These are phyloP conservation scores for Ogataea thermomethanolica DNA, from an alignment of 805 yeast species.

Conservation along the genomic window DNA sequence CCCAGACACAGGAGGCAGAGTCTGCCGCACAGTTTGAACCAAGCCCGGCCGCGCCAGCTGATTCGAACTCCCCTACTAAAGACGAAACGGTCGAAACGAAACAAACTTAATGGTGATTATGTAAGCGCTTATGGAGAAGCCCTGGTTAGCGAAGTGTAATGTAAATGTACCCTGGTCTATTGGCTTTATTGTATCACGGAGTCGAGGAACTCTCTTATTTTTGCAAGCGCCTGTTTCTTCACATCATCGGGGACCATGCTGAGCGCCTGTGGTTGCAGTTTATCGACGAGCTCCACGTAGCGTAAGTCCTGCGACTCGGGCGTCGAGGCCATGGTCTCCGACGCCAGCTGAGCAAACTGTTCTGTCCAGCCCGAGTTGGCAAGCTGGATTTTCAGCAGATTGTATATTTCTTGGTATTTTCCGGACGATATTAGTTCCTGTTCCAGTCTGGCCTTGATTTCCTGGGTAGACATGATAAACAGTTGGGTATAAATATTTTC, in stretches of 20 bases:
- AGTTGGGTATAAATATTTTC: constrained; percentile 1
- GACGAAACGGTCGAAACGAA: not conserved
- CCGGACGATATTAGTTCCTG: constrained; percentile 72
- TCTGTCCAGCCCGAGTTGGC: constrained; percentile 87
- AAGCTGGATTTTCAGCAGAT: constrained; percentile 57
- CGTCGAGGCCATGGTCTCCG: constrained; percentile 35
- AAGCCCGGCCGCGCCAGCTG: too few species aligned
- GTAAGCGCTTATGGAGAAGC: too few species aligned
- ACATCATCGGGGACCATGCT: constrained; percentile 66
- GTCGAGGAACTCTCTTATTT: constrained; percentile 58
- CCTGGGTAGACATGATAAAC: constrained; percentile 17
- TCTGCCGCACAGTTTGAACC: not conserved
- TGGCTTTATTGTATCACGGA: constrained; percentile 36
- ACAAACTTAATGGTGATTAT: not conserved
- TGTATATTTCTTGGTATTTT: constrained; percentile 72
- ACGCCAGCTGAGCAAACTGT: constrained; percentile 58
- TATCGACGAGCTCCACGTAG: constrained; percentile 48
- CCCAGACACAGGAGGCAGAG: not conserved
- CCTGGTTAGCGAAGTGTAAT: too few species aligned
- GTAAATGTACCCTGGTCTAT: too few species aligned
- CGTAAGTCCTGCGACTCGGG: constrained; percentile 31
- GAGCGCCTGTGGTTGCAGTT: constrained; percentile 63
- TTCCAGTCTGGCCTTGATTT: constrained; percentile 59
- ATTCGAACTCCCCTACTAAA: too few species aligned
- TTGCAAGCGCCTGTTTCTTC: constrained; percentile 53